A percentile compares a stretch with the other conserved stretches of the same genome.
Conservation (phyloP, 257 asterid species). For the Forsythia viridissima region DNA sequence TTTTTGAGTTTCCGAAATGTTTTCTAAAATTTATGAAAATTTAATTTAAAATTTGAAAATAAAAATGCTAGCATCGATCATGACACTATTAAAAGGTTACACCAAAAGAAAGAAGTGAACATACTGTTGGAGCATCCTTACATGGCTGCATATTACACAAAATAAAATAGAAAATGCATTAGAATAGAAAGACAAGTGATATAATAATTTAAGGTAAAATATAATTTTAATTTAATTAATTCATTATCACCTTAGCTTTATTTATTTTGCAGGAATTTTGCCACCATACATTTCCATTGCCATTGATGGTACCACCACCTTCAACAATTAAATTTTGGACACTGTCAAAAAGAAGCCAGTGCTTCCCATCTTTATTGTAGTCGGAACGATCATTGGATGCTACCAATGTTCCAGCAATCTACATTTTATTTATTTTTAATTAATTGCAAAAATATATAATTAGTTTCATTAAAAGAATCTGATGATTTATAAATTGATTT, state of each 20-base stretch:
- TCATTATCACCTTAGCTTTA: conserved; percentile 34
- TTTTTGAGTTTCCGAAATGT: too few species aligned
- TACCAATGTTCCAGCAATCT: conserved; percentile 58
- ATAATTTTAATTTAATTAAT: not conserved
- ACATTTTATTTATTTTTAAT: not conserved
- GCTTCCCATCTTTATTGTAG: conserved; percentile 46
- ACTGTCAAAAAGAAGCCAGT: conserved; percentile 56
- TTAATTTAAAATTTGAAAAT: too few species aligned
- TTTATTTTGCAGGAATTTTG: conserved; percentile 74
- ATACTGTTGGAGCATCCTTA: conserved; percentile 85
- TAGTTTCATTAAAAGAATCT: not conserved
- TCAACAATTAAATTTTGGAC: conserved; percentile 53
- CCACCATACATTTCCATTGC: conserved; percentile 90
- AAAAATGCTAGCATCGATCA: not conserved
- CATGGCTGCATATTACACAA: conserved; percentile 55
- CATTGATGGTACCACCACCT: conserved; percentile 75
- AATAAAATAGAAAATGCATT: not conserved
- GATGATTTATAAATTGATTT: not conserved
- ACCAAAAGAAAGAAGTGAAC: conserved; percentile 18
- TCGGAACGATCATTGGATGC: conserved; percentile 56
- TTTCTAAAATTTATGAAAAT: too few species aligned
- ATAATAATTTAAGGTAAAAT: not conserved
- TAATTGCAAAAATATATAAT: not conserved
- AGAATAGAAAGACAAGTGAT: not conserved
- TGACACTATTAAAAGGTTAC: not conserved